Base-by-base conservation (phyloP, 169 alveolate species). In the Eimeria acervulina region DNA sequence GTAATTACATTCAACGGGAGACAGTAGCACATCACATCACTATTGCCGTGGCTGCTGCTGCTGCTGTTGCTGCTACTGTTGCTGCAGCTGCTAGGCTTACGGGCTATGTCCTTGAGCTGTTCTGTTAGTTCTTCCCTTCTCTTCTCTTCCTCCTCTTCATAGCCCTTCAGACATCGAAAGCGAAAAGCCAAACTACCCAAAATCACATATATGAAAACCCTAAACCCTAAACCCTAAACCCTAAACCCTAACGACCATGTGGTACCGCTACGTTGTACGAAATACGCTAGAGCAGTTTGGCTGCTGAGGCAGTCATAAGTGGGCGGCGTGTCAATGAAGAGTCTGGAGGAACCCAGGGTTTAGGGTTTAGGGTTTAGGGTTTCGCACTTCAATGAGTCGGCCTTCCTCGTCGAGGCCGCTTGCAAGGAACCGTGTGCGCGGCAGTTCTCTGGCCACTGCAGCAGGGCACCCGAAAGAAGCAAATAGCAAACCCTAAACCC, bases 371-470 rank as follows among this genome's bases (percentile, higher is more conserved):
- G 74, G 74, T 63, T 63, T 1, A 63, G 74, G 84, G 84, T 2
- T 72, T 31, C 8, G 89, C 33, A 78, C 89, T 23, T 78, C 89
- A 13, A 78, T 78, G 63, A 78, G 89, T 28, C 89, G 33, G 36
- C 63, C 89, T 55, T 78, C 89, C 1, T 36, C 38, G 42, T 78
- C 63, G 63, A 78, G 33, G 26, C 89, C 89, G 63, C 10, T 12
- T 0, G 89, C 89, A 17, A 78, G 61, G 89, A 40, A 78, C 12
- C 89, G 66, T 19, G 33, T 19, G 63, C 33, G 26, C 38, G 89
- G 89, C 42, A 78, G 36, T 78, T 78, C 89, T 40, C 89, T 78
- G 66, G 89, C 89, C 63, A 78, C 89, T 78, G 63, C 36, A 40
- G 33, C 89, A 42, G 28, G 8, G 10, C 0, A 7, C 19, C 8